A percentile compares a stretch with the other conserved stretches of the same genome.
phyloP scores from a whole-genome alignment of 225 moss, liverwort and hornwort species.

The Bryoerythrophyllum caledonicum region DNA sequence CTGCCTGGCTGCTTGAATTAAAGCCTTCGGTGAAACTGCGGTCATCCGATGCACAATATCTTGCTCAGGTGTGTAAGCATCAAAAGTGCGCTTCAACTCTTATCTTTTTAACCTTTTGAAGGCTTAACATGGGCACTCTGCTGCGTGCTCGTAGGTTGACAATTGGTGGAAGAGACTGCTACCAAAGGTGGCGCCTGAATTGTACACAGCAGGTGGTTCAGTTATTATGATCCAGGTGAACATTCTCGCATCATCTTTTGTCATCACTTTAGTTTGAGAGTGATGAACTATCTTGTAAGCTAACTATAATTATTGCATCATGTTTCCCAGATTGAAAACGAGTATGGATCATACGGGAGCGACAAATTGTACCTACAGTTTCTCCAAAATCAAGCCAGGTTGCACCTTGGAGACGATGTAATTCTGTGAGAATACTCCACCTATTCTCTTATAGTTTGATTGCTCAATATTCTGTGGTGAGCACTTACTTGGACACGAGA shows the following conservation, averaged over 20 bases:
- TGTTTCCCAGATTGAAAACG: slow-evolving; percentile 70
- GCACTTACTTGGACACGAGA: background rate
- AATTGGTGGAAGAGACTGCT: slow-evolving; percentile 81
- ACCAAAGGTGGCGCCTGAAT: slow-evolving; percentile 57
- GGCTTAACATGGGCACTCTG: background rate
- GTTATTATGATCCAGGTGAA: slow-evolving; percentile 87
- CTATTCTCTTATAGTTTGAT: too few relatives aligned
- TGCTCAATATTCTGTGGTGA: background rate
- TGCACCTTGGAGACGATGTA: slow-evolving; percentile 67
- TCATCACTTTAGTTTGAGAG: background rate
- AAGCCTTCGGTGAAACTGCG: slow-evolving; percentile 65
- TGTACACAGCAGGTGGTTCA: slow-evolving; percentile 71
- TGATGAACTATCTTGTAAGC: background rate
- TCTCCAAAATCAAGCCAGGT: slow-evolving; percentile 59
- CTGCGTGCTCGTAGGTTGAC: slow-evolving; percentile 63
- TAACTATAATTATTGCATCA: background rate
- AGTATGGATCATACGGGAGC: slow-evolving; percentile 85
- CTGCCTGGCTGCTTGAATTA: slow-evolving; percentile 77
- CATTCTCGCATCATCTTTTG: background rate
- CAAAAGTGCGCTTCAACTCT: background rate
- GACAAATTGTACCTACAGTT: slow-evolving; percentile 70
- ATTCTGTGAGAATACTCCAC: slow-evolving; percentile 52
- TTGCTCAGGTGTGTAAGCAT: slow-evolving; percentile 54
- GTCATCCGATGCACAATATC: slow-evolving; percentile 67
- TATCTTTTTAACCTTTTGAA: background rate